A percentile compares a stretch with the other conserved stretches of the same genome.
Conservation (phyloP, 1,139 yeast genomes). For the Yamadazyma diddensiae region DNA sequence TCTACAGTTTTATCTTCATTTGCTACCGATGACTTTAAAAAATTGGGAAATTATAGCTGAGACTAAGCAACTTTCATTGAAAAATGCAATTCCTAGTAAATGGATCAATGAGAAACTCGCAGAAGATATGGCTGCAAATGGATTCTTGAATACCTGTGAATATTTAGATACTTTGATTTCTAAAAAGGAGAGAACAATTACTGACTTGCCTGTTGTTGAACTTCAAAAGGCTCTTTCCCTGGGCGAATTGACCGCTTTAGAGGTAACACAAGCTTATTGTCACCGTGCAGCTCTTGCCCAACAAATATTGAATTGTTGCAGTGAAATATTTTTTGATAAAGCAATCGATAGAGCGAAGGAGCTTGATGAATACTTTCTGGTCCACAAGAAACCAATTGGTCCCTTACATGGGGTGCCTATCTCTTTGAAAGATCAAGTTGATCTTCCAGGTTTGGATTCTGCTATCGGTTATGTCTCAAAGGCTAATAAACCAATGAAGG, state of each 20-base stretch:
- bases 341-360: conserved; percentile 27
- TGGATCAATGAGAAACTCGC: conserved; percentile 15
- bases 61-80: conserved; percentile 15
- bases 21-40: too few relatives aligned
- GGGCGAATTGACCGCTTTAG: conserved; percentile 4
- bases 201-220: conserved; percentile 10
- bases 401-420: conserved; percentile 71
- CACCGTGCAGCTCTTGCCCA: conserved; percentile 41
- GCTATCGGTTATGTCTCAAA: conserved; percentile 42
- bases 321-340: conserved; percentile 29
- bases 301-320: conserved; percentile 35
- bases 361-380: conserved; percentile 34
- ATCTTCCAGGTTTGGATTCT: conserved; percentile 43
- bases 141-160: conserved; percentile 9
- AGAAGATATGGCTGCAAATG: conserved; percentile 9
- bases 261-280: conserved; percentile 8
- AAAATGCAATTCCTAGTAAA: conserved; percentile 20
- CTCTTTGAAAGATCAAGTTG: conserved; percentile 54
- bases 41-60: conserved; percentile 18
- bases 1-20: too few relatives aligned
- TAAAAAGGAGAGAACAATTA: conserved; percentile 16
- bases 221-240: conserved; percentile 4
- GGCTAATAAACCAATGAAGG: conserved; percentile 24
- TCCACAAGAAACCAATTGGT: conserved; percentile 40
- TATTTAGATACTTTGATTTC: conserved; percentile 17